Evolutionary conservation across 1,284 basidiomycete species (phyloP).

Genomic region (Ustilago xerochloae): DNA sequence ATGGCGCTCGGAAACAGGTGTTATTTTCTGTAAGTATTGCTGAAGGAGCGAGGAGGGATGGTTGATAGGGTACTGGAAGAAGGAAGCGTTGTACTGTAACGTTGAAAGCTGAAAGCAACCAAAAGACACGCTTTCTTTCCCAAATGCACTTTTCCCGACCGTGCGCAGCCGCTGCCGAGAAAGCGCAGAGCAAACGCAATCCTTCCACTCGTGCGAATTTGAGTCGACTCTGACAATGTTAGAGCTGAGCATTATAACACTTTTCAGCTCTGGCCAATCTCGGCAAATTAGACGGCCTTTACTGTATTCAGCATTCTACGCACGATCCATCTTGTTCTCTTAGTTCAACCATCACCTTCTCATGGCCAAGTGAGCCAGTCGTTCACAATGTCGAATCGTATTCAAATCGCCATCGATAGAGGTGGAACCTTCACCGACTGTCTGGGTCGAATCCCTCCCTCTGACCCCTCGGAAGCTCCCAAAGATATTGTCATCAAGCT

Average conservation of each 20-base stretch:
- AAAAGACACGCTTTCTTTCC: not conserved
- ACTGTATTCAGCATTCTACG: conserved; percentile 6
- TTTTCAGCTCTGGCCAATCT: too few species aligned
- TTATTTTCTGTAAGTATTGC: not conserved
- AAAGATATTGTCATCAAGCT: conserved; percentile 69
- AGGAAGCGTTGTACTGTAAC: not conserved
- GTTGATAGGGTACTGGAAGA: not conserved
- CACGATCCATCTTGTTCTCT: conserved; percentile 5
- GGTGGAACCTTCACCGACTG: conserved; percentile 68
- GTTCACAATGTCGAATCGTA: conserved; percentile 44
- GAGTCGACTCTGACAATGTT: not conserved
- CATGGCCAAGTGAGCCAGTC: too few species aligned
- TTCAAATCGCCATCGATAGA: conserved; percentile 64
- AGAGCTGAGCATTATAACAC: not conserved
- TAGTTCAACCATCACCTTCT: not conserved
- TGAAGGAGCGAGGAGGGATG: not conserved
- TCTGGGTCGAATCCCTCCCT: conserved; percentile 50
- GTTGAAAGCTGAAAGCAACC: not conserved
- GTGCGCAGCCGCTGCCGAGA: conserved; percentile 5
- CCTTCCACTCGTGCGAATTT: conserved; percentile 10
- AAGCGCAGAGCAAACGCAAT: too few species aligned
- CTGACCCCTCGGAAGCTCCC: conserved; percentile 16
- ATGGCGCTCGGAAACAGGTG: not conserved
- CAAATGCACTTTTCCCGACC: conserved; percentile 16
- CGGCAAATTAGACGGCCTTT: conserved; percentile 21